phyloP scores from a whole-genome alignment of 768 basidiomycete genomes.

The Suillus subaureus region DNA sequence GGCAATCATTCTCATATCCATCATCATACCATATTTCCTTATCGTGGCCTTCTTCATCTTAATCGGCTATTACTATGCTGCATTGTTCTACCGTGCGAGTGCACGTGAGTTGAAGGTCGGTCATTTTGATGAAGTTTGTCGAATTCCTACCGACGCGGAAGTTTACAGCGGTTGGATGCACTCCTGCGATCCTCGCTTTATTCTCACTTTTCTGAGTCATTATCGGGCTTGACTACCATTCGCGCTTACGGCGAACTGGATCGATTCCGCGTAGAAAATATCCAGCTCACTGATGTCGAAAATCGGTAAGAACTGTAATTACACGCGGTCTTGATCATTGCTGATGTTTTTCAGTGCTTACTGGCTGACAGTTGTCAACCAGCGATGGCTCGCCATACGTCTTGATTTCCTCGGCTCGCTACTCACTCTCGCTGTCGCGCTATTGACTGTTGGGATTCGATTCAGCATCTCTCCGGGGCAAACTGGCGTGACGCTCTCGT shows the following conservation, averaged over 20 bases:
- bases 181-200: constrained; percentile 35
- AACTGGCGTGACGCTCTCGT: constrained; percentile 76
- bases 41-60: constrained; percentile 67
- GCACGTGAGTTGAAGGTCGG: constrained; percentile 83
- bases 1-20: constrained; percentile 76
- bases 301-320: constrained; percentile 53
- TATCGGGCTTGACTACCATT: constrained; percentile 85
- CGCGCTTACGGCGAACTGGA: constrained; percentile 82
- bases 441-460: constrained; percentile 76
- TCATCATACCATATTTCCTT: constrained; percentile 83
- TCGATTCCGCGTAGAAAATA: constrained; percentile 78
- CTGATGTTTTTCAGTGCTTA: constrained; percentile 57
- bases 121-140: constrained; percentile 4
- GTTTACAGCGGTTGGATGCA: constrained; percentile 52
- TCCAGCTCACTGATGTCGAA: constrained; percentile 77
- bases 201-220: constrained; percentile 58
- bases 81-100: constrained; percentile 82
- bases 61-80: constrained; percentile 67
- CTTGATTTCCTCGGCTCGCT: constrained; percentile 81
- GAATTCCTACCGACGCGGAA: not conserved
- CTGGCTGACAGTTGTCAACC: constrained; percentile 84
- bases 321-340: constrained; percentile 22
- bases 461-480: constrained; percentile 78
- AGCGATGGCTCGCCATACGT: constrained; percentile 87
- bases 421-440: constrained; percentile 75